phyloP scores from a whole-genome alignment of 208 protist genomes.

The Tetramitus jugosus region DNA sequence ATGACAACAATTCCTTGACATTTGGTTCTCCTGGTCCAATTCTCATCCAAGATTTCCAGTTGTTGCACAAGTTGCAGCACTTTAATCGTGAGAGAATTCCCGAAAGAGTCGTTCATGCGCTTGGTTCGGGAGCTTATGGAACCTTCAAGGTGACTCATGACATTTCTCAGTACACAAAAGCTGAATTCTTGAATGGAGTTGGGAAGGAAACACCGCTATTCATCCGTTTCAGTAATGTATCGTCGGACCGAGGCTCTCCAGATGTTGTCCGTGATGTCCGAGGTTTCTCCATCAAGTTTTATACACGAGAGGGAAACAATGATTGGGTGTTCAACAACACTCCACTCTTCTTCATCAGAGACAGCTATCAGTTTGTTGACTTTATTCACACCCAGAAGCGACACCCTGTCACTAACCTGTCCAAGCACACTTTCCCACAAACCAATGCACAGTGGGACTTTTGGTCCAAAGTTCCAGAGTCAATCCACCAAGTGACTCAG shows the following conservation, averaged over 20 bases:
- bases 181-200: conserved; percentile 53
- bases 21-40: background rate
- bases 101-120: conserved; percentile 7
- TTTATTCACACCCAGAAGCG: conserved; percentile 59
- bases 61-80: background rate
- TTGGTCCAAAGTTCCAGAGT: conserved; percentile 46
- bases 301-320: conserved; percentile 59
- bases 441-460: conserved; percentile 50
- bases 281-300: conserved; percentile 24
- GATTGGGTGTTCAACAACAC: conserved; percentile 61
- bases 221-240: conserved; percentile 64
- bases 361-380: conserved; percentile 29
- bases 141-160: conserved; percentile 7
- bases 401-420: conserved; percentile 51
- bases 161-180: conserved; percentile 47
- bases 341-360: conserved; percentile 61
- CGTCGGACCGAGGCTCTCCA: conserved; percentile 47
- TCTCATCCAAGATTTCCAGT: background rate
- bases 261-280: background rate
- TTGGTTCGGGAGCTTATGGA: conserved; percentile 5
- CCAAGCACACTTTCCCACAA: conserved; percentile 34
- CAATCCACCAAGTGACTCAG: conserved; percentile 52
- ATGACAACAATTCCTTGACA: conserved; percentile 1
- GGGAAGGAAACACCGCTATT: conserved; percentile 60
- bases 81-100: conserved; percentile 18